Evolutionary conservation across 768 basidiomycete species (phyloP).

Genomic region (Rickenella mellea): DNA sequence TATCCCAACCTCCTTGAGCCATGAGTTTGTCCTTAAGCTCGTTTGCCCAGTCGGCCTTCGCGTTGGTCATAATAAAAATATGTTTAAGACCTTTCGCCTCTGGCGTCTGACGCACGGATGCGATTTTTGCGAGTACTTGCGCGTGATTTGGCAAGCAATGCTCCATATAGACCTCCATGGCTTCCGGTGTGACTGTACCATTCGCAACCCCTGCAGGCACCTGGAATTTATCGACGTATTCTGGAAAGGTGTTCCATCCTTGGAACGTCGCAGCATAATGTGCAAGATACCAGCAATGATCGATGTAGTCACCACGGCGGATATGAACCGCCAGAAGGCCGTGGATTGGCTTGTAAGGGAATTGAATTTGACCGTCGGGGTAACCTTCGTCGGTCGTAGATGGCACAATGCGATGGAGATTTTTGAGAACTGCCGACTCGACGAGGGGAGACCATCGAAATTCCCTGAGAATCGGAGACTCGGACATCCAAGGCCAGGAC

Average conservation of each 20-base stretch:
- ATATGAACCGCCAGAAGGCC: conserved; percentile 47
- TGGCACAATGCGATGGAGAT: conserved; percentile 12
- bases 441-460: conserved; percentile 50
- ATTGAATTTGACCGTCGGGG: too few species aligned
- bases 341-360: conserved; percentile 14
- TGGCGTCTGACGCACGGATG: conserved; percentile 23
- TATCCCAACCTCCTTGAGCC: conserved; percentile 31
- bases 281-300: conserved; percentile 44
- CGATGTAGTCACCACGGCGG: conserved; percentile 46
- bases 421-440: conserved; percentile 37
- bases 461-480: conserved; percentile 38
- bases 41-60: conserved; percentile 35
- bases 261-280: conserved; percentile 34
- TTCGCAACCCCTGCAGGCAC: too few species aligned
- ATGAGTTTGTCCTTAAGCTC: conserved; percentile 33
- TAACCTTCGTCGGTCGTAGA: too few species aligned
- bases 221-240: conserved; percentile 32
- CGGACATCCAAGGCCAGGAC: conserved; percentile 30
- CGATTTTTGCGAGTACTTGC: conserved; percentile 37
- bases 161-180: background rate
- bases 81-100: conserved; percentile 25
- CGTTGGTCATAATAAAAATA: conserved; percentile 63
- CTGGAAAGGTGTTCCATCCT: conserved; percentile 39
- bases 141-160: conserved; percentile 27
- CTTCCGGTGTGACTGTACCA: conserved; percentile 1